Base-by-base conservation (phyloP, 352 stramenopile genomes). In the Elongisporangium undulatum region DNA sequence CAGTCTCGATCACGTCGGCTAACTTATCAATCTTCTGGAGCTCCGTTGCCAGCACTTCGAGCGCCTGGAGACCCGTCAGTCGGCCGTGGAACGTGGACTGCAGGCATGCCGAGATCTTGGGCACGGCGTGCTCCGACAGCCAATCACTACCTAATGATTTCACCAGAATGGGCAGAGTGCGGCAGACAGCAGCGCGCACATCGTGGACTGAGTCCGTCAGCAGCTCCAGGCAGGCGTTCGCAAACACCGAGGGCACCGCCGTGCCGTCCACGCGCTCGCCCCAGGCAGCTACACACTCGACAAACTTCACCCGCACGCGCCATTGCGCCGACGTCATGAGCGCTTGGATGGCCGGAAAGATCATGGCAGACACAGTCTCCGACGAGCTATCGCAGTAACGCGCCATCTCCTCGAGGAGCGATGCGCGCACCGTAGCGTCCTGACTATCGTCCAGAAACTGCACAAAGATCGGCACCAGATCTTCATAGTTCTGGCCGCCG, bases 241-340 rank as follows among this genome's bases (percentile, higher is more conserved):
- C 83, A 67, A 93, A 91, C 29, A 91, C 80, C 3, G 74, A 45
- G 26, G 83, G 80, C 13, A 92, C 70, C 49, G 68, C 54, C 8
- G 75, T 70, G 4, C 77, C 78, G 56, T 92, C 81, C 0, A 73
- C 69, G 53, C 82, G 82, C 55, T 88, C 82, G 4, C 82, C 80
- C 85, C 85, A 96, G 4, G 85, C 82, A 49, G 74, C 82, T 41
- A 96, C 81, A 54, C 87, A 92, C 64, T 96, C 76, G 41, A 93
- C 82, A 69, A 89, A 94, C 53, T 93, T 92, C 21, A 96, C 78
- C 19, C 87, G 87, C 20, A 93, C 80, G 53, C 87, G 83, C 87
- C 87, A 96, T 58, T 89, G 78, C 13, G 71, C 61, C n/a, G 85
- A 92, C 34, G 77, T 71, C 26, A 68, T 70, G 10, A 94, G 70